Evolutionary conservation across 2,329 filamentous ascomycete genomes (phyloP), one percentile per base, ranked within the genome.

Genomic region (Escovopsis sp.): DNA sequence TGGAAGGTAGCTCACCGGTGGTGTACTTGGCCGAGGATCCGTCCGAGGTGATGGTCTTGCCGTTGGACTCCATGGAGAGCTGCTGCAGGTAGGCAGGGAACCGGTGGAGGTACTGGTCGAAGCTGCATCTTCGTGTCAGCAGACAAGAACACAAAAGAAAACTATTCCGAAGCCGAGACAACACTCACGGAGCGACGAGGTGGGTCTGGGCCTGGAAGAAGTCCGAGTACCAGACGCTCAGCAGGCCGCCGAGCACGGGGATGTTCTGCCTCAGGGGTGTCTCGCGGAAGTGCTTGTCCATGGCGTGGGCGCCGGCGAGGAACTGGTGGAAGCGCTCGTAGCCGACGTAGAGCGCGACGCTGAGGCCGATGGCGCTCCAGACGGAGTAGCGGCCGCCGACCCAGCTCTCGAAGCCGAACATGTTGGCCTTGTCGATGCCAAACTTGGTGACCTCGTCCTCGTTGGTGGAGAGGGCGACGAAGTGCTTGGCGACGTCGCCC

Each of bases 371-470:
- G 62, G 91, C 91, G 53, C 87, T 94, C 91, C 91, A 98, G 52
- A 98, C 91, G 47, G 87, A 94, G 77, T 98, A 98, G 47, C 91
- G 84, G 45, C 91, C 91, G 62, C 91, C 91, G 41, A 96, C 89
- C 91, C 91, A 98, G 67, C 85, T 93, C 66, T 89, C 88, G 62
- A 98, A 98, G 55, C 87, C 88, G 59, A 98, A 98, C 91, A 98
- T 98, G 75, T 96, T 98, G 75, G 89, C 89, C 67, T 80, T 82
- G 69, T 96, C 89, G 58, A 98, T 98, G 51, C 91, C 91, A 57
- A 98, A 98, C 73, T 96, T 96, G 67, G 84, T 87, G 48, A 98
- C 91, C 70, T 96, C 89, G 42, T 70, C 63, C 68, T 89, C 84
- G 67, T 98, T 98, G 63, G 91, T 98, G 40, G 91, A 96, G 42